Percentiles rank a stretch among this genome's conserved stretches.
These are phyloP conservation scores for Aspergillus tanneri DNA, from an alignment of 2,329 filamentous ascomycete species.

Conservation along the genomic window DNA sequence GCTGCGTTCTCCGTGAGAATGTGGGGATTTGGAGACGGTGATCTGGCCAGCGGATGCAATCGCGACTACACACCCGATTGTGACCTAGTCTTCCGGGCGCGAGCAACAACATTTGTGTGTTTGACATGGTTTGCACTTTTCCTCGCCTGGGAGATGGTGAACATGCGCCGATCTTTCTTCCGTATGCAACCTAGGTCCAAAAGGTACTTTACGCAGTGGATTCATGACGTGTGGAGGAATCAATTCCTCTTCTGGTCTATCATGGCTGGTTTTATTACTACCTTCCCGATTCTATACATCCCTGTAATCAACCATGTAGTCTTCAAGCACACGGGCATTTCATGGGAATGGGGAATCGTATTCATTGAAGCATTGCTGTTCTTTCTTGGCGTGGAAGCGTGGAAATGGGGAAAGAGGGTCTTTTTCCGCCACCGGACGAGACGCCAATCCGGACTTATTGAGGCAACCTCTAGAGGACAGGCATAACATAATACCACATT, in stretches of 20 bases:
- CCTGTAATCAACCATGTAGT: slow-evolving; percentile 63
- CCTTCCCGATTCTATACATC: slow-evolving; percentile 63
- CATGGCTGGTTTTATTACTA: slow-evolving; percentile 52
- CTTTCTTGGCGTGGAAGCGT: slow-evolving; percentile 60
- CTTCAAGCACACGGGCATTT: slow-evolving; percentile 63
- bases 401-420: slow-evolving; percentile 63
- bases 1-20: slow-evolving; percentile 60
- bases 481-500: too few relatives aligned
- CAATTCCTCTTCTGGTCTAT: slow-evolving; percentile 67
- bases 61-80: slow-evolving; percentile 53
- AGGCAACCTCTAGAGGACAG: too few relatives aligned
- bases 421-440: slow-evolving; percentile 49
- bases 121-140: slow-evolving; percentile 72
- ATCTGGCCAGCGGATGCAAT: slow-evolving; percentile 61
- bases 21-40: slow-evolving; percentile 57
- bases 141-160: slow-evolving; percentile 72
- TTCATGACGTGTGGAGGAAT: slow-evolving; percentile 65
- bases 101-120: slow-evolving; percentile 69
- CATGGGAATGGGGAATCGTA: slow-evolving; percentile 66
- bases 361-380: slow-evolving; percentile 59
- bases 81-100: slow-evolving; percentile 64
- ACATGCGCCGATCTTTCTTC: slow-evolving; percentile 70
- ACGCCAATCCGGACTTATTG: too few relatives aligned
- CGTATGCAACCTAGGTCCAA: slow-evolving; percentile 63
- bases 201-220: slow-evolving; percentile 63